Percentiles rank a stretch among this genome's conserved stretches.
Evolutionary conservation across 148 eudicot species (phyloP).

Genomic region (Simmondsia chinensis): DNA sequence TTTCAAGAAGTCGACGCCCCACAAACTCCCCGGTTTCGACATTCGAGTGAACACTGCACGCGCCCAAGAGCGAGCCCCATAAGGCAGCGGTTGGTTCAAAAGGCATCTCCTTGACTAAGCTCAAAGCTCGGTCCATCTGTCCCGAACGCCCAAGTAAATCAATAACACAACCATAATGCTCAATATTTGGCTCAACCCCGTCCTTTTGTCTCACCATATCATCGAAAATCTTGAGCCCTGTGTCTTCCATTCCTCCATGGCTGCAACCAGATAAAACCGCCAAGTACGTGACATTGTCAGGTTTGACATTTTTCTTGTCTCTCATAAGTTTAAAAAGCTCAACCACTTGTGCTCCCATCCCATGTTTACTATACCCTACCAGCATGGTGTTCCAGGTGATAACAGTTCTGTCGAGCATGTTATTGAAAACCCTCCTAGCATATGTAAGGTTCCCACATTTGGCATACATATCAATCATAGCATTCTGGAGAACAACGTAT

Average conservation of each 20-base stretch:
- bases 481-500: conserved; percentile 59
- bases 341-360: conserved; percentile 43
- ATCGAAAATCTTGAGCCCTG: conserved; percentile 50
- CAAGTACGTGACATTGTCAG: conserved; percentile 53
- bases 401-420: conserved; percentile 61
- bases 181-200: conserved; percentile 47
- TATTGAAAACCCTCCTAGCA: conserved; percentile 67
- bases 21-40: conserved; percentile 55
- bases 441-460: conserved; percentile 79
- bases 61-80: conserved; percentile 87
- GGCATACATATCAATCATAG: conserved; percentile 90
- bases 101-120: conserved; percentile 58
- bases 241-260: conserved; percentile 71
- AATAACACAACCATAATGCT: conserved; percentile 84
- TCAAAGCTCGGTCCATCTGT: conserved; percentile 49
- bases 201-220: conserved; percentile 40
- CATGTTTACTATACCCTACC: conserved; percentile 77
- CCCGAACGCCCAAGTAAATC: conserved; percentile 89
- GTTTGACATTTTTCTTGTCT: conserved; percentile 41
- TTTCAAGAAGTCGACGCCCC: conserved; percentile 45
- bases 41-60: conserved; percentile 64
- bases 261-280: conserved; percentile 85
- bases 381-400: conserved; percentile 95
- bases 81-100: conserved; percentile 77
- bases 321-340: conserved; percentile 58